Percentiles rank a stretch among this genome's conserved stretches.
Evolutionary conservation across 2,329 filamentous ascomycete species (phyloP).

Genomic region (Aulographum hederae): DNA sequence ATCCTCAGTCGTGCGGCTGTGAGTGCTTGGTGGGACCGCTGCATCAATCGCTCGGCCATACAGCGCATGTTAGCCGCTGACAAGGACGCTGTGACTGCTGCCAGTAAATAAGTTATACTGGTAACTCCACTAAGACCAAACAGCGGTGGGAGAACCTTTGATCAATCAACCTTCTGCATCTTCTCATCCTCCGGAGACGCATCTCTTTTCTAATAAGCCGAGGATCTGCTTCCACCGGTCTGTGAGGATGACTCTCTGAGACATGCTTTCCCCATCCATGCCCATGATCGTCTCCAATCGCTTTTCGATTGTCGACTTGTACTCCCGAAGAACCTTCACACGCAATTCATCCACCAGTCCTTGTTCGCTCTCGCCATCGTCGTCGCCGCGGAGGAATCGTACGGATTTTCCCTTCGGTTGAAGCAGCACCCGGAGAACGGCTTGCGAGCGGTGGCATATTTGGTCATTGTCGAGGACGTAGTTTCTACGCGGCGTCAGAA

Average conservation of each 20-base stretch:
- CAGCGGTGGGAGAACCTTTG: too few relatives aligned
- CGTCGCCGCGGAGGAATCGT: slow-evolving; percentile 1
- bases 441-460: slow-evolving; percentile 4
- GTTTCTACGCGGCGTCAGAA: neutral
- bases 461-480: neutral
- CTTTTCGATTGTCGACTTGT: neutral
- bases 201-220: too few relatives aligned
- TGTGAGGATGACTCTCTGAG: too few relatives aligned
- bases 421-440: slow-evolving; percentile 1
- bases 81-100: too few relatives aligned
- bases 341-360: neutral
- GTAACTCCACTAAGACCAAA: too few relatives aligned
- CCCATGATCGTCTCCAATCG: neutral
- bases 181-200: slow-evolving; percentile 25
- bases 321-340: neutral
- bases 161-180: too few relatives aligned
- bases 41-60: too few relatives aligned
- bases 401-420: neutral
- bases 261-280: too few relatives aligned
- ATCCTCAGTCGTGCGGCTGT: too few relatives aligned
- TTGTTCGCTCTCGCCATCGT: neutral
- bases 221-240: neutral
- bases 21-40: too few relatives aligned
- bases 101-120: too few relatives aligned
- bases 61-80: too few relatives aligned